Evolutionary conservation across 768 basidiomycete species (phyloP).

Genomic region (Dacryopinax spathularia): DNA sequence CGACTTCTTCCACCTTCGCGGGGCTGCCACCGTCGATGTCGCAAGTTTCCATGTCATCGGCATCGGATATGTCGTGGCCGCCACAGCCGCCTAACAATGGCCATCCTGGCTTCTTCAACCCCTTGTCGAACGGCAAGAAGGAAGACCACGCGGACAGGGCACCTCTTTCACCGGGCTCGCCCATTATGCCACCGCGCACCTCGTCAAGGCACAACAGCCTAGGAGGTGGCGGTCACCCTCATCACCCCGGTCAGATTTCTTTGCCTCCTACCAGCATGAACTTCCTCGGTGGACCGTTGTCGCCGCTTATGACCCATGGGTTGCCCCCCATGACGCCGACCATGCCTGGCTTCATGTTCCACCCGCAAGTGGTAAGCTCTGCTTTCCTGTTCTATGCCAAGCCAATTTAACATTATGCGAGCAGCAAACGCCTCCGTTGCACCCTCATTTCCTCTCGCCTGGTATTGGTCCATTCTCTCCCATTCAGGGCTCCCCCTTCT

Average conservation of each 20-base stretch:
- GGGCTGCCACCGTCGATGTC: not conserved
- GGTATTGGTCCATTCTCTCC: constrained; percentile 19
- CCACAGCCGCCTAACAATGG: not conserved
- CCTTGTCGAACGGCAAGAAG: not conserved
- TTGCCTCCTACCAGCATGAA: constrained; percentile 41
- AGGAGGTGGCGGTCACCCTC: constrained; percentile 22
- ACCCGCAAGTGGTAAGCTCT: constrained; percentile 29
- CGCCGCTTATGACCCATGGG: constrained; percentile 54
- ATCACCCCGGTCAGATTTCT: constrained; percentile 57
- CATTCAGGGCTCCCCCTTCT: constrained; percentile 6
- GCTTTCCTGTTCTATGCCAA: too few species aligned
- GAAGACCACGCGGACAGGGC: not conserved
- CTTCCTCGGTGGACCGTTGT: constrained; percentile 21
- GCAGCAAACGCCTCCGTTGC: constrained; percentile 30
- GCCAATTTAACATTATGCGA: too few species aligned
- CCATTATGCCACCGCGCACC: constrained; percentile 27
- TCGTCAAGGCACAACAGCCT: constrained; percentile 14
- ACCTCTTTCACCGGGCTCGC: constrained; percentile 20
- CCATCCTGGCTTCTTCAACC: not conserved
- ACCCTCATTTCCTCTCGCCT: constrained; percentile 27
- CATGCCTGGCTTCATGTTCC: constrained; percentile 90
- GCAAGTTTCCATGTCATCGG: not conserved
- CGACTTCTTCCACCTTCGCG: not conserved
- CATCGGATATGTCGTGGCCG: not conserved
- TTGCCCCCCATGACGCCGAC: constrained; percentile 91